Evolutionary conservation across 202 grass and related monocot species (phyloP).

Genomic region (Carex arenaria): DNA sequence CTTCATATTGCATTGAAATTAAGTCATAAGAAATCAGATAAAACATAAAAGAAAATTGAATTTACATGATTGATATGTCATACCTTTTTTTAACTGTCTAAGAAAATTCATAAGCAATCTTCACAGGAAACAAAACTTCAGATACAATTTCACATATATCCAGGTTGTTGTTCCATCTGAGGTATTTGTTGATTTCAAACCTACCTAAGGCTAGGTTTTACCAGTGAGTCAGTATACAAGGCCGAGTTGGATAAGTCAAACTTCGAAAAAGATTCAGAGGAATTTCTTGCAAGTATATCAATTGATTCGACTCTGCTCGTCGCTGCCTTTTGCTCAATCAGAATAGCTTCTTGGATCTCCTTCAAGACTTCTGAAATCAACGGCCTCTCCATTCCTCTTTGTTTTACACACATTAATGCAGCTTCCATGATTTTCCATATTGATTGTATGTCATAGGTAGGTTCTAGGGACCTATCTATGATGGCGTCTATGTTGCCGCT

Average conservation of each 20-base stretch:
- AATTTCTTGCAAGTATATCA: slow-evolving; percentile 36
- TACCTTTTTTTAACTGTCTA: background rate
- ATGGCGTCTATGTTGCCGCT: slow-evolving; percentile 62
- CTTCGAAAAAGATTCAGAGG: slow-evolving; percentile 15
- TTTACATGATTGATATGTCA: background rate
- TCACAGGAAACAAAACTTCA: background rate
- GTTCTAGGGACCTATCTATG: slow-evolving; percentile 42
- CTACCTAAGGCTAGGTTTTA: slow-evolving; percentile 1
- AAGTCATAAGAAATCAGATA: too few species aligned
- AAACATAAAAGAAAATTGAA: too few species aligned
- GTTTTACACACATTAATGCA: slow-evolving; percentile 64
- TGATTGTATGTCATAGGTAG: slow-evolving; percentile 58
- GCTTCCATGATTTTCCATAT: slow-evolving; percentile 88
- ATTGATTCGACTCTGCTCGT: background rate
- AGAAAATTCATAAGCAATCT: background rate
- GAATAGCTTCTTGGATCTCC: slow-evolving; percentile 74
- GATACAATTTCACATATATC: background rate
- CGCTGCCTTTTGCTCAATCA: slow-evolving; percentile 26
- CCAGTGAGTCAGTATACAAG: background rate
- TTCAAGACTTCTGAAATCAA: slow-evolving; percentile 76
- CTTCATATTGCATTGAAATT: too few species aligned
- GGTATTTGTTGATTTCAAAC: background rate
- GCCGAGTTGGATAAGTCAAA: background rate
- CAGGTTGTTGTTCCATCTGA: background rate
- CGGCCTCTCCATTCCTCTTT: slow-evolving; percentile 45